These are phyloP conservation scores for Lasiosphaeris hirsuta DNA, from an alignment of 495 filamentous ascomycete species.

Conservation along the genomic window DNA sequence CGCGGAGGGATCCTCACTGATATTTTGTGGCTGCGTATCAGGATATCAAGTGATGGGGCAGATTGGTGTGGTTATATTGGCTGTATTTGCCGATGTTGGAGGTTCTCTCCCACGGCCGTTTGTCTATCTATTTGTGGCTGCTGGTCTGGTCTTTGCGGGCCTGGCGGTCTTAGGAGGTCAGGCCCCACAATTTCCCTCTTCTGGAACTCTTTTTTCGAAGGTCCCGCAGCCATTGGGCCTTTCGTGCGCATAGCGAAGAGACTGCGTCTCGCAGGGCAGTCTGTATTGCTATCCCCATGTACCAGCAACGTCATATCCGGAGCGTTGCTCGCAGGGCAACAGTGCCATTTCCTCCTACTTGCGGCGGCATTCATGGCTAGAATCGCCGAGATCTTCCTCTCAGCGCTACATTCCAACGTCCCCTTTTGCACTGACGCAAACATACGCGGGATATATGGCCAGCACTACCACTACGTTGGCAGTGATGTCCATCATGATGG, in stretches of 20 bases:
- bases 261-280: background rate
- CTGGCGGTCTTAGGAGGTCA: too few species aligned
- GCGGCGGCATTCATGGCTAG: background rate
- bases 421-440: constrained; percentile 9
- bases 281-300: background rate
- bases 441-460: background rate
- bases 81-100: too few species aligned
- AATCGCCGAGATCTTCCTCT: background rate
- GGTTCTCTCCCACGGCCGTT: too few species aligned
- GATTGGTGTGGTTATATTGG: too few species aligned
- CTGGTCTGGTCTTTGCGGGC: too few species aligned
- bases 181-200: constrained; percentile 8
- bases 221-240: background rate
- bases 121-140: too few species aligned
- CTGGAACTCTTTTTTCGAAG: constrained; percentile 7
- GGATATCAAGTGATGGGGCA: too few species aligned
- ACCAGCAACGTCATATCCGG: background rate
- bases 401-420: constrained; percentile 4
- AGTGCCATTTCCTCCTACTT: background rate
- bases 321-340: background rate
- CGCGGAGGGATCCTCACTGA: too few species aligned
- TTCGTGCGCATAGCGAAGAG: background rate
- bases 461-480: background rate
- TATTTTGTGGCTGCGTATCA: too few species aligned
- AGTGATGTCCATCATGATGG: background rate